A percentile compares a stretch with the other conserved stretches of the same genome.
phyloP scores from a whole-genome alignment of 169 alveolate species.

The Perkinsus chesapeaki region DNA sequence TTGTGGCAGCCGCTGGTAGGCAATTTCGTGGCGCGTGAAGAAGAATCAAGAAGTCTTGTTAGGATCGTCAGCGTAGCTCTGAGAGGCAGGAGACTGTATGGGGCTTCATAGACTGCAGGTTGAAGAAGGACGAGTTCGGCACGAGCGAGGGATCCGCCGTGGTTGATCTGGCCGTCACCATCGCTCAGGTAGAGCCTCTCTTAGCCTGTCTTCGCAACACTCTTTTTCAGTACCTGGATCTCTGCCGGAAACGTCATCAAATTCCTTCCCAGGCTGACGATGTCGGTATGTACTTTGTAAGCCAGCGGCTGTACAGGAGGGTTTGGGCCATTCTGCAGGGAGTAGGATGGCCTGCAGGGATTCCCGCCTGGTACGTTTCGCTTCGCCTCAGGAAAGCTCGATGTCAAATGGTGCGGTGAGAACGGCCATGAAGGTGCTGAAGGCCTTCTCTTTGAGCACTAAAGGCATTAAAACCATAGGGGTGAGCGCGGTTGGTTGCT shows the following conservation, averaged over 20 bases:
- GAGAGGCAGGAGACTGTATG: not conserved
- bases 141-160: not conserved
- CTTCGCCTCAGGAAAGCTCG: not conserved
- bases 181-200: not conserved
- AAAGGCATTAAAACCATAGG: not conserved
- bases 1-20: not conserved
- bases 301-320: not conserved
- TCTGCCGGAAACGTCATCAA: not conserved
- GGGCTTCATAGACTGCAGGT: not conserved
- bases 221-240: not conserved
- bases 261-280: not conserved
- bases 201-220: not conserved
- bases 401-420: not conserved
- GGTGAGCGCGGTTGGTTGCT: not conserved
- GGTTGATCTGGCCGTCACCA: not conserved
- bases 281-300: not conserved
- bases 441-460: not conserved
- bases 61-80: not conserved
- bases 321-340: not conserved
- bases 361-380: not conserved
- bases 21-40: not conserved
- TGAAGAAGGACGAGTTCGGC: not conserved
- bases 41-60: not conserved
- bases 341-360: not conserved
- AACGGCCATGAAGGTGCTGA: not conserved